Conservation (phyloP, 495 filamentous ascomycete genomes). For the Margaritispora aquatica region DNA sequence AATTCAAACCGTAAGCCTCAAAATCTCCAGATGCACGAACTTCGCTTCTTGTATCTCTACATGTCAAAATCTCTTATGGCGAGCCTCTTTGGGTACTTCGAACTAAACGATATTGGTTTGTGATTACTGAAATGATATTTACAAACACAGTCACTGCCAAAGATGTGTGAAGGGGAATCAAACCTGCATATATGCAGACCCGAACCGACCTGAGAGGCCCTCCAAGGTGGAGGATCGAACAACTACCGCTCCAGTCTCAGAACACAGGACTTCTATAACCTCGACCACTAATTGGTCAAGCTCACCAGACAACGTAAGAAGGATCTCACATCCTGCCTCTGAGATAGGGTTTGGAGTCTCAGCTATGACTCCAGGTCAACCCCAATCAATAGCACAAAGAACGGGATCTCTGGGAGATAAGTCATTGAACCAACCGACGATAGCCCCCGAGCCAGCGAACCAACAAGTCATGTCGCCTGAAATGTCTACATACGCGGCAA, state of each 20-base stretch:
- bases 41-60: too few species aligned
- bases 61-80: too few species aligned
- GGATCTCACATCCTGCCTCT: background rate
- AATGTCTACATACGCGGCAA: constrained; percentile 1
- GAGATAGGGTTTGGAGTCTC: background rate
- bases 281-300: background rate
- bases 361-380: background rate
- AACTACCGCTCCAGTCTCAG: background rate
- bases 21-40: too few species aligned
- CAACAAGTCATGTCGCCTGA: constrained; percentile 8
- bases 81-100: too few species aligned
- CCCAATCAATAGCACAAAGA: background rate
- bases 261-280: background rate
- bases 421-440: background rate
- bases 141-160: background rate
- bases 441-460: background rate
- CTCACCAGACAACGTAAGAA: background rate
- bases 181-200: constrained; percentile 3
- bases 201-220: background rate
- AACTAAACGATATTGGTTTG: too few species aligned
- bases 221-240: background rate
- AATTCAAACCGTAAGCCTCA: background rate
- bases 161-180: background rate
- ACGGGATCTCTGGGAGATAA: background rate
- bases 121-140: background rate